phyloP scores from a whole-genome alignment of 176 grass and related monocot genomes.

The Juncus inflexus region DNA sequence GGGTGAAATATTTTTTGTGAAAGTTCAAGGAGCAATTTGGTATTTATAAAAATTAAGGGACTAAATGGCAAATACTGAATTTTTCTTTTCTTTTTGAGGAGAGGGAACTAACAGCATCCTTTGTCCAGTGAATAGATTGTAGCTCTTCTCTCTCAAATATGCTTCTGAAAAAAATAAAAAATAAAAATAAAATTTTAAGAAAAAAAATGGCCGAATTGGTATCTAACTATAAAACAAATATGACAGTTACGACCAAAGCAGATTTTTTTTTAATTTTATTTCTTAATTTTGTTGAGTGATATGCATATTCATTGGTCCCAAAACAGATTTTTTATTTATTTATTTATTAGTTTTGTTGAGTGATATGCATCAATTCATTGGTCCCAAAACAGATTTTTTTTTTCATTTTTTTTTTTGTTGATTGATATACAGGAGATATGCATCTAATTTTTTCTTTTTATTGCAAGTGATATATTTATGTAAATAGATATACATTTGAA shows the following conservation, averaged over 20 bases:
- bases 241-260: not conserved
- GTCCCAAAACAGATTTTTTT: not conserved
- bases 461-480: too few relatives aligned
- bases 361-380: too few relatives aligned
- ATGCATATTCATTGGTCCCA: too few relatives aligned
- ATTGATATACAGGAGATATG: not conserved
- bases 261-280: not conserved
- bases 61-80: not conserved
- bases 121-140: conserved; percentile 53
- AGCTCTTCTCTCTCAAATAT: conserved; percentile 62
- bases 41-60: not conserved
- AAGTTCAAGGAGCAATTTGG: not conserved
- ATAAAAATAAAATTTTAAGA: conserved; percentile 2
- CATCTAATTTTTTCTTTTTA: too few relatives aligned
- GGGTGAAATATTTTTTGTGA: too few relatives aligned
- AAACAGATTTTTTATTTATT: too few relatives aligned
- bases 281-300: too few relatives aligned
- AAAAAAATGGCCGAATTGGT: not conserved
- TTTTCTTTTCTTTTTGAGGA: not conserved
- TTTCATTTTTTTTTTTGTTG: not conserved
- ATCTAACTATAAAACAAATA: conserved; percentile 6
- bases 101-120: conserved; percentile 42
- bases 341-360: too few relatives aligned
- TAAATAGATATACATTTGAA: conserved; percentile 49
- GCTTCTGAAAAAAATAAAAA: conserved; percentile 32